Base-by-base conservation (phyloP, 2,329 filamentous ascomycete genomes). In the Aspergillus ochraceus region DNA sequence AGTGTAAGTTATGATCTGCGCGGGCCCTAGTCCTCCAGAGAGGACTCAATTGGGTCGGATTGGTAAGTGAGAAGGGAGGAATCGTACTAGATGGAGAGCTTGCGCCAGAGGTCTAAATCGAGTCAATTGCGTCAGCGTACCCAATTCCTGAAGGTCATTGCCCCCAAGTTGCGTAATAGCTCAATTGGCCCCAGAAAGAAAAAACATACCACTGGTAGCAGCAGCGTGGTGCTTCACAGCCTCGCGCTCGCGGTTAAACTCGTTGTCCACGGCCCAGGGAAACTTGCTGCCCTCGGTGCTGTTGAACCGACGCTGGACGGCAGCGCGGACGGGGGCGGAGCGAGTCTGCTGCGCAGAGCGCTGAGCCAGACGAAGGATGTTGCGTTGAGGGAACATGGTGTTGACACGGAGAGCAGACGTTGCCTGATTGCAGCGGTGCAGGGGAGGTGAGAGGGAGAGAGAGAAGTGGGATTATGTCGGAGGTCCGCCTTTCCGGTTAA, bases 11-110 rank as follows among this genome's bases (percentile, higher is more conserved):
- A 64, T 58, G 20, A 52, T 49, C 12, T 54, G 39, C 51, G 47
- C n/a, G n/a, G n/a, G n/a, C n/a, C n/a, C 12, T 4, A 12, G 10
- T 29, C 36, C 39, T 19, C 4, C 2, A 11, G 39, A 42, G 5
- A 42, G 39, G 6, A 24, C 4, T 47, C 45, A 47, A 47, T 47
- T 47, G 45, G 6, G 20, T 12, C 45, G 19, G 45, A 1, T 10
- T n/a, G 14, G 3, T 8, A n/a, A 45, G 32, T 11, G 10, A 14
- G 36, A 14, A 54, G 54, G 26, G 45, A 45, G 66, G 66, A 57
- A 68, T 82, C 90, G 81, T 91, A 97, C 93, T 91, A 98, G 84
- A 97, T 84, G 66, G 92, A 95, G 72, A 98, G 89, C 85, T 96
- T 98, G 80, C 87, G 88, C 95, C 95, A 99, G 73, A 97, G 87